Conservation (phyloP, 352 stramenopile genomes). For the Phytophthora meadii region DNA sequence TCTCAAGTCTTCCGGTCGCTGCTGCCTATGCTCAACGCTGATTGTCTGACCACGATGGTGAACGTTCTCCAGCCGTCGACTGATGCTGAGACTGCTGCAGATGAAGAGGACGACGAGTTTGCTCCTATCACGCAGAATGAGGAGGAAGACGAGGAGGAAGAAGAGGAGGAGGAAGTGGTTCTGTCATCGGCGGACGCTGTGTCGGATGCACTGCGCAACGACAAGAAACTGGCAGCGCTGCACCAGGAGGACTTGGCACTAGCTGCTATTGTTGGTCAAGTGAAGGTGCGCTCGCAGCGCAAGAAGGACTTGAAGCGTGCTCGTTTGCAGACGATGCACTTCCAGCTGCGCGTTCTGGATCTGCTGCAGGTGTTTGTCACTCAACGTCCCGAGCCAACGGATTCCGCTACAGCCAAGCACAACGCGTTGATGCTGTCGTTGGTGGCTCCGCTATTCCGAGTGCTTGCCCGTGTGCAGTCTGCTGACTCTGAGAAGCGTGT, state of each 20-base stretch:
- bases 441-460: slow-evolving; percentile 70
- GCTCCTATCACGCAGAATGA: slow-evolving; percentile 46
- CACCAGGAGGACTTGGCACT: slow-evolving; percentile 83
- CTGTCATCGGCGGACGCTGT: slow-evolving; percentile 67
- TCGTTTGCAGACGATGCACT: slow-evolving; percentile 79
- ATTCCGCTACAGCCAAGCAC: slow-evolving; percentile 28
- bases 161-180: slow-evolving; percentile 64
- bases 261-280: slow-evolving; percentile 81
- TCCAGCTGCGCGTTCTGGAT: slow-evolving; percentile 86
- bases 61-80: slow-evolving; percentile 61
- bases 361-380: slow-evolving; percentile 77
- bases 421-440: slow-evolving; percentile 52
- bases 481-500: slow-evolving; percentile 72
- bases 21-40: slow-evolving; percentile 64
- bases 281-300: slow-evolving; percentile 71
- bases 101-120: slow-evolving; percentile 57
- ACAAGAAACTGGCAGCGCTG: slow-evolving; percentile 69
- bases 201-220: slow-evolving; percentile 68
- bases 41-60: slow-evolving; percentile 76
- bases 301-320: slow-evolving; percentile 81
- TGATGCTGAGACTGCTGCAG: slow-evolving; percentile 40
- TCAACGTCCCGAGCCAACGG: slow-evolving; percentile 29
- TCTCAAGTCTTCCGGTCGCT: slow-evolving; percentile 82
- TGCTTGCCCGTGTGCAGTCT: slow-evolving; percentile 58
- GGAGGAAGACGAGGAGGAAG: slow-evolving; percentile 46